Percentiles rank a stretch among this genome's conserved stretches.
phyloP scores from a whole-genome alignment of 73 alveolate genomes.

The Paramecium sexaurelia region DNA sequence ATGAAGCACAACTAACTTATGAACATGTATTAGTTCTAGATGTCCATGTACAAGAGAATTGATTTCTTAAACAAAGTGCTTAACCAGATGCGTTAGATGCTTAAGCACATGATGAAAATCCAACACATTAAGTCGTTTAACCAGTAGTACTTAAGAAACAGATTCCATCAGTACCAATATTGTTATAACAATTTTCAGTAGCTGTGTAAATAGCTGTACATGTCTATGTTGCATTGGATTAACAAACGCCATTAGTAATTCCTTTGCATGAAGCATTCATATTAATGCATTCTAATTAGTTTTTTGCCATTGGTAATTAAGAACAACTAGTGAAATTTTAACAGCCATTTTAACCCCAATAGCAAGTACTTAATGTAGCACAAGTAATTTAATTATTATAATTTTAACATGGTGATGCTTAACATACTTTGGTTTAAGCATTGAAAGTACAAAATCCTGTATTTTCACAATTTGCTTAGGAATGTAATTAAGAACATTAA shows the following conservation, averaged over 20 bases:
- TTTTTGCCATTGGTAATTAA: not conserved
- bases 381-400: not conserved
- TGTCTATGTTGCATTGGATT: not conserved
- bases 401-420: not conserved
- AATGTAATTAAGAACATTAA: not conserved
- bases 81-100: not conserved
- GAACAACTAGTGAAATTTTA: not conserved
- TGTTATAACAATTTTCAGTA: not conserved
- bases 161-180: not conserved
- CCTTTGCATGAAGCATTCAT: slow-evolving; percentile 1
- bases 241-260: not conserved
- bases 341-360: not conserved
- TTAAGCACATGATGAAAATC: not conserved
- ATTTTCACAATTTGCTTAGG: not conserved
- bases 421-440: not conserved
- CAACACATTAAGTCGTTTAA: not conserved
- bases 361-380: not conserved
- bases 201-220: not conserved
- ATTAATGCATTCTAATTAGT: not conserved
- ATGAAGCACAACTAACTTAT: not conserved
- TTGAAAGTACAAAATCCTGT: not conserved
- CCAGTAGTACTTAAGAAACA: not conserved
- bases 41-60: not conserved
- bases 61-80: not conserved
- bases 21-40: not conserved